phyloP scores from a whole-genome alignment of 805 yeast genomes.

The Metschnikowia santaceciliae region DNA sequence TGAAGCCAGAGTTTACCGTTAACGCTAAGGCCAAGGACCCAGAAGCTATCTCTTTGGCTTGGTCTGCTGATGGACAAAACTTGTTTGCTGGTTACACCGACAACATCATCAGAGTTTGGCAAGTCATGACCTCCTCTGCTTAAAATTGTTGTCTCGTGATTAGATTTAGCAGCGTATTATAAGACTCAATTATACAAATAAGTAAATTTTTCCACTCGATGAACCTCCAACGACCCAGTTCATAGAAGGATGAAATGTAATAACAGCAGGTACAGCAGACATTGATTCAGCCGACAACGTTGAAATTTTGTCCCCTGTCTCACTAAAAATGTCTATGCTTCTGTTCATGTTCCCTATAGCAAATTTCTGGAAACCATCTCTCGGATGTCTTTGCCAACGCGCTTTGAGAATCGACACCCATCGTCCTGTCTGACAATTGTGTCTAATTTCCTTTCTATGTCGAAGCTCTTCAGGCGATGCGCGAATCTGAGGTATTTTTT shows the following conservation, averaged over 20 bases:
- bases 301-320: slow-evolving; percentile 72
- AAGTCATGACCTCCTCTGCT: slow-evolving; percentile 87
- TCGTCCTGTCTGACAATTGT: slow-evolving; percentile 94
- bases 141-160: slow-evolving; percentile 18
- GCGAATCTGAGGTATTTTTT: neutral
- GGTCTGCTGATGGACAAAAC: slow-evolving; percentile 99
- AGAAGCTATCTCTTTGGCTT: slow-evolving; percentile 94
- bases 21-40: slow-evolving; percentile 92
- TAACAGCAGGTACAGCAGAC: slow-evolving; percentile 92
- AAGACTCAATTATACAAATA: slow-evolving; percentile 37
- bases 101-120: slow-evolving; percentile 99
- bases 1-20: slow-evolving; percentile 94
- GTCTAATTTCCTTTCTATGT: slow-evolving; percentile 44
- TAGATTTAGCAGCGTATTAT: neutral
- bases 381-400: slow-evolving; percentile 74
- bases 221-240: slow-evolving; percentile 95
- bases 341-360: slow-evolving; percentile 92
- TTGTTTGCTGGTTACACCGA: slow-evolving; percentile 99
- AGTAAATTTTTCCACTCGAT: slow-evolving; percentile 84
- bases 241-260: slow-evolving; percentile 74
- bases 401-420: slow-evolving; percentile 94
- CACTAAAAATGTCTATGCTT: slow-evolving; percentile 75
- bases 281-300: slow-evolving; percentile 59
- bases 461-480: neutral
- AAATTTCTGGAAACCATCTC: slow-evolving; percentile 73